phyloP scores from a whole-genome alignment of 2,329 filamentous ascomycete genomes.

The Hymenoscyphus albidus region DNA sequence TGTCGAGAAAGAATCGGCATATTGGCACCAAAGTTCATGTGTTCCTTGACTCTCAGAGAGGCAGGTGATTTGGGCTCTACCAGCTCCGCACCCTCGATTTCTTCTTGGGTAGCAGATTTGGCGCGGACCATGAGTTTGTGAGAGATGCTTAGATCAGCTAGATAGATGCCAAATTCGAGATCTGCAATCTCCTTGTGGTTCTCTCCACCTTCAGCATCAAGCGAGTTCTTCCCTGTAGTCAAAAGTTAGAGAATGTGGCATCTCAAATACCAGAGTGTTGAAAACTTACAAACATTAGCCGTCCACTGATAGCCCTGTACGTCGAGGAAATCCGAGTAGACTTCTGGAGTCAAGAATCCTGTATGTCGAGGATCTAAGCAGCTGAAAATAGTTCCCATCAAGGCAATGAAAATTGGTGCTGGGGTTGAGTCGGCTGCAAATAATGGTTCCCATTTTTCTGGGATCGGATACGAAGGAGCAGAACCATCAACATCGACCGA shows the following conservation, averaged over 20 bases:
- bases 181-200: slow-evolving; percentile 26
- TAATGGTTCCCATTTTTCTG: slow-evolving; percentile 25
- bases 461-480: slow-evolving; percentile 19
- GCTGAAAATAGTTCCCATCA: slow-evolving; percentile 29
- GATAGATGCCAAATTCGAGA: slow-evolving; percentile 26
- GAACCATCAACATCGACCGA: slow-evolving; percentile 26
- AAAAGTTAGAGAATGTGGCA: not conserved
- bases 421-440: slow-evolving; percentile 21
- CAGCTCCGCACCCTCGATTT: not conserved
- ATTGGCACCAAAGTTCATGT: slow-evolving; percentile 23
- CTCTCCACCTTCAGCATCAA: slow-evolving; percentile 15
- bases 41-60: slow-evolving; percentile 17
- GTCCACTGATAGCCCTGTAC: slow-evolving; percentile 20
- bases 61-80: slow-evolving; percentile 11
- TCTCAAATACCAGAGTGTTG: not conserved
- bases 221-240: slow-evolving; percentile 22
- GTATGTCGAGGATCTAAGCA: slow-evolving; percentile 24
- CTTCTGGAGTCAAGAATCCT: slow-evolving; percentile 25
- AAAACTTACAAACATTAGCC: slow-evolving; percentile 25
- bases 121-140: slow-evolving; percentile 20
- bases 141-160: slow-evolving; percentile 20
- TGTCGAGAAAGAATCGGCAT: slow-evolving; percentile 52
- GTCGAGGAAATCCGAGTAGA: slow-evolving; percentile 26
- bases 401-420: slow-evolving; percentile 23
- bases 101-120: not conserved